phyloP scores from a whole-genome alignment of 2,329 filamentous ascomycete genomes.

The Ophiocordyceps sinensis region DNA sequence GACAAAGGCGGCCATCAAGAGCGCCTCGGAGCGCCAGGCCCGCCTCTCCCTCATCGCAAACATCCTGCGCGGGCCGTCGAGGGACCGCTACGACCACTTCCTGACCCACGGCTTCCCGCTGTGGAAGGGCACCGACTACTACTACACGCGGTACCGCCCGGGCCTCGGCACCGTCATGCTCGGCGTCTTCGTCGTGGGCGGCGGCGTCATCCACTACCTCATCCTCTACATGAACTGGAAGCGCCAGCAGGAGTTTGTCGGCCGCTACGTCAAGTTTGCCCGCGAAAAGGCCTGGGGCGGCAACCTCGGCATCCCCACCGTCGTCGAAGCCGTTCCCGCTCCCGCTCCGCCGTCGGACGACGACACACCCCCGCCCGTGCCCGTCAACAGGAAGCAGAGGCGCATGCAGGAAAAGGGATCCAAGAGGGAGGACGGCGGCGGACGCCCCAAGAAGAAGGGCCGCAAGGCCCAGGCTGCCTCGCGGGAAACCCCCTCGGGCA shows the following conservation, averaged over 20 bases:
- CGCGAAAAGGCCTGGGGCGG: constrained; percentile 83
- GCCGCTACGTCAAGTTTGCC: constrained; percentile 82
- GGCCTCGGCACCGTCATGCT: constrained; percentile 73
- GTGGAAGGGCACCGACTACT: constrained; percentile 97
- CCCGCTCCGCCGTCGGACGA: constrained; percentile 31
- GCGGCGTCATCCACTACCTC: constrained; percentile 77
- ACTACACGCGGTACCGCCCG: constrained; percentile 87
- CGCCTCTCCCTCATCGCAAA: constrained; percentile 73
- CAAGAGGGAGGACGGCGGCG: constrained; percentile 52
- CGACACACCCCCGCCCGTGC: constrained; percentile 36
- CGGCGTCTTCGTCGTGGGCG: constrained; percentile 69
- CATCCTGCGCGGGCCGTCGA: constrained; percentile 65
- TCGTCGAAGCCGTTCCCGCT: constrained; percentile 34
- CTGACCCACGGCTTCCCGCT: constrained; percentile 81
- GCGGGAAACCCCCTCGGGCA: constrained; percentile 35
- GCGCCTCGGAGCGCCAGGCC: constrained; percentile 69
- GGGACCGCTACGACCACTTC: constrained; percentile 92
- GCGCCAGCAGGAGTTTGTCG: constrained; percentile 80
- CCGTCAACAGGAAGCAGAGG: constrained; percentile 57
- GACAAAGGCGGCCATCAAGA: constrained; percentile 64
- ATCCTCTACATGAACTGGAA: constrained; percentile 77
- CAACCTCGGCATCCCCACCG: constrained; percentile 55
- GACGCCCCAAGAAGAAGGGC: constrained; percentile 28
- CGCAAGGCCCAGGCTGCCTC: constrained; percentile 20
- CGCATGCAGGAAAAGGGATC: constrained; percentile 4